Percentiles rank a stretch among this genome's conserved stretches.
Evolutionary conservation across 108 stramenopile species (phyloP).

Genomic region (Skeletonema marinoi): DNA sequence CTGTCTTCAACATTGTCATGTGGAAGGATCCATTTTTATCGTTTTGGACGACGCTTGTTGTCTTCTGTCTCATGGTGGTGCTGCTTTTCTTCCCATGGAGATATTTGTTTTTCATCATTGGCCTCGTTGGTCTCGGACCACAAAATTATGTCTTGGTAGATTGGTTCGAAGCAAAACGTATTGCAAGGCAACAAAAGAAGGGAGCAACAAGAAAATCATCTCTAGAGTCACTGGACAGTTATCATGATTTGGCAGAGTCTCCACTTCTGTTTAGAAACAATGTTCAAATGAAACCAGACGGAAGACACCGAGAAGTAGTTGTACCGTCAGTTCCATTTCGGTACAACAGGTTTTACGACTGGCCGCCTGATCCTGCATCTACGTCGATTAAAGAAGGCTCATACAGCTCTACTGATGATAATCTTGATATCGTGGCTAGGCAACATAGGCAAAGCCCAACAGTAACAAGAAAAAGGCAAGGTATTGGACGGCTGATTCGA

Average conservation of each 20-base stretch:
- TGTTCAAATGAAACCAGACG: slow-evolving; percentile 7
- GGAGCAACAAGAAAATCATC: background rate
- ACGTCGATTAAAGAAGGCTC: slow-evolving; percentile 4
- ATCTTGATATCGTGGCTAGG: too few relatives aligned
- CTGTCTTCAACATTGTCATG: slow-evolving; percentile 14
- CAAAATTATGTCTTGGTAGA: slow-evolving; percentile 22
- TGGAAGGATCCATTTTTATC: slow-evolving; percentile 29
- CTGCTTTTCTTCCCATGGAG: slow-evolving; percentile 21
- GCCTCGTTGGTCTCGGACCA: slow-evolving; percentile 7
- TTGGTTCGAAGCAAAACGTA: background rate
- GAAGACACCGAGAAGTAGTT: slow-evolving; percentile 21
- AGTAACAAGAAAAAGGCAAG: too few relatives aligned
- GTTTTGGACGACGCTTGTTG: slow-evolving; percentile 12
- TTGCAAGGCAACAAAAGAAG: slow-evolving; percentile 5
- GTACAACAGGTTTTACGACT: slow-evolving; percentile 66
- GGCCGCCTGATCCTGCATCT: slow-evolving; percentile 60
- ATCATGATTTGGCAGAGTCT: slow-evolving; percentile 17
- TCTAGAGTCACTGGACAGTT: slow-evolving; percentile 17
- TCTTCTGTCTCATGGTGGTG: background rate
- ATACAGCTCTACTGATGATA: background rate
- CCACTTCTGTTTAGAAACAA: slow-evolving; percentile 20
- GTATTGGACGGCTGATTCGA: too few relatives aligned
- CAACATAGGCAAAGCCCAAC: too few relatives aligned
- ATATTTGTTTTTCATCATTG: slow-evolving; percentile 4
- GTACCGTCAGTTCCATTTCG: slow-evolving; percentile 62